A percentile compares a stretch with the other conserved stretches of the same genome.
Evolutionary conservation across 495 filamentous ascomycete genomes (phyloP).

Genomic region (Hyaloscypha hepaticicola): DNA sequence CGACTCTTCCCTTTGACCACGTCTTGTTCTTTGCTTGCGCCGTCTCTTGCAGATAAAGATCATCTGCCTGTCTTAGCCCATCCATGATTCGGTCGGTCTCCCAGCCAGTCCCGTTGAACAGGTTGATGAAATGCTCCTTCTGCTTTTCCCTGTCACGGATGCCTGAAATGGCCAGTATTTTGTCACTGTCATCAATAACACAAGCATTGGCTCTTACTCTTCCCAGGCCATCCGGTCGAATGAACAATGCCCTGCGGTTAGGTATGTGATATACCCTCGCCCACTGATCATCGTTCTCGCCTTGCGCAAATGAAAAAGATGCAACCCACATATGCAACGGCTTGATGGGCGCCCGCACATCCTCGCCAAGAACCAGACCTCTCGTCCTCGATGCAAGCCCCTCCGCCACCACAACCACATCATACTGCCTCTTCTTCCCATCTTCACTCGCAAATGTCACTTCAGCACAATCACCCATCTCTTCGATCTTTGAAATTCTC

Average conservation of each 20-base stretch:
- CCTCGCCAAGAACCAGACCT: conserved; percentile 35
- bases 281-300: neutral
- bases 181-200: conserved; percentile 25
- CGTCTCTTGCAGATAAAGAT: conserved; percentile 50
- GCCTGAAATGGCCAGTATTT: conserved; percentile 10
- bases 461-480: conserved; percentile 30
- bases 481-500: conserved; percentile 33
- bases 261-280: neutral
- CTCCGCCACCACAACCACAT: conserved; percentile 52
- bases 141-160: conserved; percentile 37
- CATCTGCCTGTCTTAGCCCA: conserved; percentile 37
- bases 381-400: conserved; percentile 46
- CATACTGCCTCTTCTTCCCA: conserved; percentile 42
- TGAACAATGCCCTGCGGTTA: neutral
- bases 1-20: conserved; percentile 47
- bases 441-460: conserved; percentile 41
- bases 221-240: neutral
- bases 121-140: conserved; percentile 40
- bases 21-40: conserved; percentile 42
- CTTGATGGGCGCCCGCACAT: conserved; percentile 30
- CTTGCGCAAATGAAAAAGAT: conserved; percentile 37
- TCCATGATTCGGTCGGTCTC: conserved; percentile 41
- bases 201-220: neutral
- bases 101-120: conserved; percentile 48
- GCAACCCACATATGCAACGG: conserved; percentile 30